Base-by-base conservation (phyloP, 192 early-diverging fungal genomes). In the Gaertneriomyces sp. region DNA sequence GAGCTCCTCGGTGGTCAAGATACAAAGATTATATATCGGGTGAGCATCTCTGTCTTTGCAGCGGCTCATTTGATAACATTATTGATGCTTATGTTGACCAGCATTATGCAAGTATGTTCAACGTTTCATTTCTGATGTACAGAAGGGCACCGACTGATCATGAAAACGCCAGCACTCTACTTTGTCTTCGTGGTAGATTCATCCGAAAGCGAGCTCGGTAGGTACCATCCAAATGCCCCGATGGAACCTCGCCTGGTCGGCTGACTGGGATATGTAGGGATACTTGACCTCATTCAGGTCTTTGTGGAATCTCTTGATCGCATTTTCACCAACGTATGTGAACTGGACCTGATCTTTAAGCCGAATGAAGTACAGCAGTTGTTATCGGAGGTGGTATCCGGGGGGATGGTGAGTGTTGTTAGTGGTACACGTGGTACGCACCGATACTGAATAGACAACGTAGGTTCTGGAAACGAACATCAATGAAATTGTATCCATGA, bases 151-250 rank as follows among this genome's bases (percentile, higher is more conserved):
- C 39, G n/a, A n/a, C 19, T 16, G 33, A 54, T 3, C 25, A 11
- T 7, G 45, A 64, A 61, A 33, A 33, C 25, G 5, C 7, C 53
- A 77, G 76, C 95, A 0, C 76, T 99, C n/a, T 98, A 93, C 71
- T 98, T 99, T 86, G 92, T 93, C 5, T 98, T 99, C 79, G 90
- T 99, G 0, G 95, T 95, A 0, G 96, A 99, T 71, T 87, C 89
- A 39, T 91, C 91, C 11, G 96, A 99, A 73, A 94, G 93, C 64
- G 95, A 99, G 64, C 82, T 99, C 19, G 96, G 93, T 49, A 66
- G n/a, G 73, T 12, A 43, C 5, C 10, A 9, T 60, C 45, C 4
- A 12, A n/a, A 41, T 17, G 16, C 16, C 14, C 47, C 47, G 47
- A n/a, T 12, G 0, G 14, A 49, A 49, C 47, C 2, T 49, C 47